These are phyloP conservation scores for Pseudogymnoascus sp. DNA, from an alignment of 2,329 filamentous ascomycete species.

Conservation along the genomic window DNA sequence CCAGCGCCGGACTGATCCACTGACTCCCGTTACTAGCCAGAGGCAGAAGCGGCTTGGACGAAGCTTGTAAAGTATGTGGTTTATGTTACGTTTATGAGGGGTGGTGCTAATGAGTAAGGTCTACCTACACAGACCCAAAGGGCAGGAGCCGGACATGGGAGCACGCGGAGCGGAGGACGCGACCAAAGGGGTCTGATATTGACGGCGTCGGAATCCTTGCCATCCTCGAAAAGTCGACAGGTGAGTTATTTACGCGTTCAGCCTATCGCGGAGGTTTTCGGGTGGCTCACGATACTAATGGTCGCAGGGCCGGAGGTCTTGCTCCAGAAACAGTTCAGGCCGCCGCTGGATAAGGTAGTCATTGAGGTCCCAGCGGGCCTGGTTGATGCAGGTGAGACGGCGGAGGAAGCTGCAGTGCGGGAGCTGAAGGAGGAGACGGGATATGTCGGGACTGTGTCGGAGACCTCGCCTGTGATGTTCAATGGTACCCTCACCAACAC, in stretches of 20 bases:
- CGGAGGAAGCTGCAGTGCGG: conserved; percentile 54
- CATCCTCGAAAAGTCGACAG: conserved; percentile 50
- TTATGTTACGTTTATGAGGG: neutral
- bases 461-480: conserved; percentile 60
- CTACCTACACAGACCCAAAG: conserved; percentile 57
- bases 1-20: neutral
- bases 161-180: conserved; percentile 62
- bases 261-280: neutral
- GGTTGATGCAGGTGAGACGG: conserved; percentile 54
- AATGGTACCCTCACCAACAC: conserved; percentile 37
- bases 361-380: conserved; percentile 61
- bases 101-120: conserved; percentile 32
- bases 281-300: neutral
- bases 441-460: conserved; percentile 48
- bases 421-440: conserved; percentile 63
- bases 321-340: conserved; percentile 61
- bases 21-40: conserved; percentile 8
- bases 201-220: conserved; percentile 70
- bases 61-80: conserved; percentile 48
- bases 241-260: conserved; percentile 25
- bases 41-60: conserved; percentile 50
- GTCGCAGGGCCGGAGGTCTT: conserved; percentile 45
- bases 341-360: conserved; percentile 50
- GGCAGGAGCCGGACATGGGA: conserved; percentile 60
- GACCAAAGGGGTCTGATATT: conserved; percentile 53